Evolutionary conservation across 495 filamentous ascomycete species (phyloP), one percentile per base, ranked within the genome.

Genomic region (Baudoinia panamericana): DNA sequence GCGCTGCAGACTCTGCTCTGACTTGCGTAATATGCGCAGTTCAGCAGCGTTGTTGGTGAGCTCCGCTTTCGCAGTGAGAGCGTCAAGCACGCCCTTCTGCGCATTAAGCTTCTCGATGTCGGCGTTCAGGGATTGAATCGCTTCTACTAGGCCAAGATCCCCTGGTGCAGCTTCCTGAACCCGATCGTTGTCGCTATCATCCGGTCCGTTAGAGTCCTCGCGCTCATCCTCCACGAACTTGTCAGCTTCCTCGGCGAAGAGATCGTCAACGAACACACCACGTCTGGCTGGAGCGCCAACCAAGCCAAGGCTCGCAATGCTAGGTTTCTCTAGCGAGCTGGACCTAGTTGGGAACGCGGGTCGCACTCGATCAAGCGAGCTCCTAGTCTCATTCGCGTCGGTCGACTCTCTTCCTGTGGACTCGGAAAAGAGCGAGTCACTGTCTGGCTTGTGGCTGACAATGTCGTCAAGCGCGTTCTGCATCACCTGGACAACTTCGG

Each of bases 21-120:
- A 94, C 57, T 99, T 99, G 25, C 82, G 75, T 23, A 99, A 58
- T 28, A 99, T 96, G 41, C 90, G 69, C 37, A 99, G 57, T 58
- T 99, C 92, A 16, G 87, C 82, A 1, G 78, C 80, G 57, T 96
- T 96, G 58, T 96, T 96, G 2, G 92, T 96, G 23, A 99, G 67
- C 54, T 99, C 92, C 0, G 92, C 92, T 60, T 96, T 99, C 22
- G 82, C 72, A 9, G 82, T 84, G 43, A 99, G 64, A 18, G 90
- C 90, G 48, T 95, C 84, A 18, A 96, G 71, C 18, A 99, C 84
- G 1, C 80, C 78, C 38, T 94, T 85, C 60, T 99, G 92, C 0
- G 84, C 74, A 4, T 69, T 70, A 25, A 96, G 70, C 57, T 83
- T 84, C 40, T 95, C 86, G 45, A 99, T 93, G 50, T 96, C 86